Conservation (phyloP, 2,329 filamentous ascomycete genomes). For the Aspergillus sp. region DNA sequence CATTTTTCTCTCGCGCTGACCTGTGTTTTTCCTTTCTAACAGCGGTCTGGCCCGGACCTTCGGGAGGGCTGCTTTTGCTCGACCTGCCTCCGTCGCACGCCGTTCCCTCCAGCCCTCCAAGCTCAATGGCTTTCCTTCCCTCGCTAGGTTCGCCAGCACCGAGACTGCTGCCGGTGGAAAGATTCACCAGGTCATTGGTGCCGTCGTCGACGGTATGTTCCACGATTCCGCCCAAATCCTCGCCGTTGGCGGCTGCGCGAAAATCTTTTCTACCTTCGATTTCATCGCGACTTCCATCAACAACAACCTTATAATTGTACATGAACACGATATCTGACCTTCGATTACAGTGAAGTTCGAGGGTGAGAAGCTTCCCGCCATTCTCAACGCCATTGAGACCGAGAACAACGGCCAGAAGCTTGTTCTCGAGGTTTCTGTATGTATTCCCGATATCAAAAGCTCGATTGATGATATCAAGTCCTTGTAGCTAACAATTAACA, state of each 20-base stretch:
- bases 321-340: constrained; percentile 30
- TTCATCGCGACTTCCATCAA: constrained; percentile 36
- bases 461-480: constrained; percentile 16
- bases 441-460: constrained; percentile 31
- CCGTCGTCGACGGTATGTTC: constrained; percentile 91
- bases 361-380: constrained; percentile 84
- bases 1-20: constrained; percentile 13
- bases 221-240: constrained; percentile 21
- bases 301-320: constrained; percentile 26
- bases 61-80: constrained; percentile 59
- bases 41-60: constrained; percentile 68
- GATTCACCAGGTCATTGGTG: constrained; percentile 88
- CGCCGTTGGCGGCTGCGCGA: constrained; percentile 28
- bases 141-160: constrained; percentile 64
- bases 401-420: constrained; percentile 92
- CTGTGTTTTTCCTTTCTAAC: constrained; percentile 11
- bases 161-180: constrained; percentile 60
- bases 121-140: constrained; percentile 58
- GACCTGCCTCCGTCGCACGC: constrained; percentile 55
- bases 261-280: constrained; percentile 45
- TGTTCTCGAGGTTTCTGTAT: constrained; percentile 93
- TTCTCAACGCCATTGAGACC: constrained; percentile 95
- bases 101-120: constrained; percentile 58
- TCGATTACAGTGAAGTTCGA: constrained; percentile 85
- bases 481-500: constrained; percentile 42